Base-by-base conservation (phyloP, 495 filamentous ascomycete genomes). In the Opeltia flavorubescens region DNA sequence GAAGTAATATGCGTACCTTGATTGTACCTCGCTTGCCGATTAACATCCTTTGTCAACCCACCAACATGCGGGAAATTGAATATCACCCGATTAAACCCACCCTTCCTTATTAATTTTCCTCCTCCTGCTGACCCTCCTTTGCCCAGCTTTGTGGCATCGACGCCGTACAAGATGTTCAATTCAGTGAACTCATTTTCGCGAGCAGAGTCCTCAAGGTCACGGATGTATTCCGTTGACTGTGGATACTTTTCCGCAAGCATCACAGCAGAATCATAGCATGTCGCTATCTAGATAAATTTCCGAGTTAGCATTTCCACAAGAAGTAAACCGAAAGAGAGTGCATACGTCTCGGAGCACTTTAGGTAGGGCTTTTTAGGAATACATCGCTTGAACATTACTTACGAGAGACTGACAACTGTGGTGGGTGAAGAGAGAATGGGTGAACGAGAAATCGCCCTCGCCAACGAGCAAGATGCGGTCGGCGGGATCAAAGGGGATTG, bases 31-130 rank as follows among this genome's bases (percentile, higher is more conserved):
- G 95, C 87, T 66, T 98, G 91, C 15, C 91, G 71, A 64, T 94
- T 94, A 42, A 95, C 85, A 64, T 98, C 91, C 36, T 78, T 96
- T 38, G 76, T 83, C 51, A 87, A 76, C 6, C 91, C 91, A 43
- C 91, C 91, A 2, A 94, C 81, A 63, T 98, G 91, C 39, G 91
- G 91, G 64, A 98, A 98, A 67, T 95, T 94, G 72, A 95, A 98
- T 40, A 86, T 73, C 42, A 95, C 78, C 29, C 75, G 66, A 59
- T 94, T 82, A 67, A 80, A 89, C 2, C 58, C 60, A 9, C 70
- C 75, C 8, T 50, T 51, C 43, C 61, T 60, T 34, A 71, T 42
- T 25, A 70, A 62, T 46, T 71, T 73, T 11, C 71, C 61, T 24
- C 51, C 55, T 8, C 47, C 47, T 4, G 65, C 56, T 12, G 64